phyloP scores from a whole-genome alignment of 1,284 basidiomycete genomes.

The Naganishia cerealis region DNA sequence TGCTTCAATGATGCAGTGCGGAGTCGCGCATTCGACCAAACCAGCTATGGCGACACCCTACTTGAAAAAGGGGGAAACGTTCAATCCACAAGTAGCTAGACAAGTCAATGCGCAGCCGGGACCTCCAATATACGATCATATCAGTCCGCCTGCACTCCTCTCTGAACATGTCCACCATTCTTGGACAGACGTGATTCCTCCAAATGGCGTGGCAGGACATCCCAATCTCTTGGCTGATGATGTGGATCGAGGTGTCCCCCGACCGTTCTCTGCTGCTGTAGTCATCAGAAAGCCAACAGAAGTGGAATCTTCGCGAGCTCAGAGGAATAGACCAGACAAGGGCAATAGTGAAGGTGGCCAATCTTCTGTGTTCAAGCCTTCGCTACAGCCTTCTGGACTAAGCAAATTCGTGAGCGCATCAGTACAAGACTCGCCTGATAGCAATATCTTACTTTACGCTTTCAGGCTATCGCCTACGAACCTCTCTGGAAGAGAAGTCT shows the following conservation, averaged over 20 bases:
- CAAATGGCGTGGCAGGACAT: slow-evolving; percentile 10
- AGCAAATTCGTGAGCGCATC: slow-evolving; percentile 25
- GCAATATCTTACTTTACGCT: background rate
- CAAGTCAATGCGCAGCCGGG: background rate
- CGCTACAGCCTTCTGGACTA: slow-evolving; percentile 11
- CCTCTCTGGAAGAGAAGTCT: slow-evolving; percentile 38
- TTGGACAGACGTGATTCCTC: slow-evolving; percentile 23
- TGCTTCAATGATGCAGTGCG: background rate
- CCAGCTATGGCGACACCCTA: background rate
- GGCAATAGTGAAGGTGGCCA: background rate
- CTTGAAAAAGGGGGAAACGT: background rate
- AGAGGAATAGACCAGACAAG: background rate
- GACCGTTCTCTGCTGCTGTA: background rate
- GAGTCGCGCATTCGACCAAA: background rate
- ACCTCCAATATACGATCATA: background rate
- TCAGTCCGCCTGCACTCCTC: background rate
- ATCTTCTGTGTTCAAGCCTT: background rate
- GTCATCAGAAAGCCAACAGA: background rate
- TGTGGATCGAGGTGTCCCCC: background rate
- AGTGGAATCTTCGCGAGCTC: background rate
- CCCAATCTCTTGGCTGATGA: slow-evolving; percentile 10
- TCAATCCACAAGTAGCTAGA: background rate
- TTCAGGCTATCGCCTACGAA: slow-evolving; percentile 34
- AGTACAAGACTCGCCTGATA: background rate
- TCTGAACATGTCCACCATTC: background rate